Evolutionary conservation across 2,329 filamentous ascomycete genomes (phyloP), one percentile per base, ranked within the genome.

Genomic region (Incumbomyces lentus): DNA sequence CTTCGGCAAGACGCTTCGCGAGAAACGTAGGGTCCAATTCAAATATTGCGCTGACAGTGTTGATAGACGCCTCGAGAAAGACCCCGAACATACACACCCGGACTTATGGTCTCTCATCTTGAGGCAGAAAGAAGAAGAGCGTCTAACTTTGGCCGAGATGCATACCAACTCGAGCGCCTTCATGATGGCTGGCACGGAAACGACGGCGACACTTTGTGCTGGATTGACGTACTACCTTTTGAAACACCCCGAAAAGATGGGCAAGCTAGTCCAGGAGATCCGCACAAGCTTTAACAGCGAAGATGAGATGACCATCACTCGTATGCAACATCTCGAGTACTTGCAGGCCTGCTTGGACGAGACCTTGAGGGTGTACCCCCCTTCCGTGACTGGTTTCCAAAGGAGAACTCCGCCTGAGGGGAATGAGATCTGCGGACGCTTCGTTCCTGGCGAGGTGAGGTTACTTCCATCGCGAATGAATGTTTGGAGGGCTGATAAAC

Each of bases 171-270:
- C n/a, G n/a, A 32, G n/a, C 31, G 10, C n/a, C 31, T 8, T 32
- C 31, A 8, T n/a, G n/a, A n/a, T 63, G 2, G 70, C 66, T 0
- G 71, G 70, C 0, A 65, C 61, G 3, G 69, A 73, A 45, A 73
- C 71, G 0, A 73, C 69, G 0, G 69, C 70, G 0, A 69, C 69
- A 0, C 55, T 64, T 2, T 56, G 74, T 2, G 56, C 61, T 0
- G 70, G 69, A 1, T 56, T 60, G 0, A 69, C 68, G 0, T 73
- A 64, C 44, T 58, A 68, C 0, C 58, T 76, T 0, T 54, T 69
- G 17, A 49, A 38, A 3, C 62, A 66, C 33, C 64, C 64, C 0
- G 41, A 54, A 0, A 52, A 49, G 1, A 50, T 65, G 6, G 38
- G 57, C 50, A 65, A 55, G 30, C 36, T 71, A 8, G 55, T 52